Base-by-base conservation (phyloP, 352 stramenopile species). In the Pythium inflatum region DNA sequence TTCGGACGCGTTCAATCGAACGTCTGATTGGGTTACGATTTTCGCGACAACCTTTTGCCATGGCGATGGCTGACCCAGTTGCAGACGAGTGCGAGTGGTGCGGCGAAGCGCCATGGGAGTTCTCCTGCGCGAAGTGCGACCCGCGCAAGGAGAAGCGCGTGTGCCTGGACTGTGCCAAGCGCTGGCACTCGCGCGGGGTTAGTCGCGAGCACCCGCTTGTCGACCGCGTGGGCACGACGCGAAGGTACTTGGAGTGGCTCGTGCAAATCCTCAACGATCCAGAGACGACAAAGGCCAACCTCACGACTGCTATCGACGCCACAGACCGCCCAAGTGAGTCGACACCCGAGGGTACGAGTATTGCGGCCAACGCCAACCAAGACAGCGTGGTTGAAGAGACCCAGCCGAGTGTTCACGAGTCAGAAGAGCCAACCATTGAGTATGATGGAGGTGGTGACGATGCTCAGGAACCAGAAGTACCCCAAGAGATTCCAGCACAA, bases 121-220 rank as follows among this genome's bases (percentile, higher is more conserved):
- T 73, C 34, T 25, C 55, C 50, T 85, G 78, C 41, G 54, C 54
- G 20, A 72, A 57, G 68, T 85, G 78, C 50, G 78, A 85, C 41
- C 66, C 70, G 31, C 70, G 78, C 1, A 55, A 48, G 30, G 45
- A 51, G 9, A 82, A 85, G 57, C 60, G 45, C 0, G 27, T 81
- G 12, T 85, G 78, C 48, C 20, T 59, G 11, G 62, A 53, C 2
- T 85, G 78, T 48, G 56, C 78, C 6, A 59, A 56, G 49, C 72
- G 68, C 2, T 85, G 78, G 78, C 78, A 85, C 70, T 70, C 75
- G 60, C 73, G 78, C 58, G 78, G 78, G 16, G 71, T 73, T 49
- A 75, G 69, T n/a, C 62, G 59, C 6, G 40, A 74, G 36, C 78
- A 85, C 65, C 43, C 57, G 27, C 58, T 83, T 16, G 61, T 51